Base-by-base conservation (phyloP, 306 rosid species). In the Corylus heterophylla region DNA sequence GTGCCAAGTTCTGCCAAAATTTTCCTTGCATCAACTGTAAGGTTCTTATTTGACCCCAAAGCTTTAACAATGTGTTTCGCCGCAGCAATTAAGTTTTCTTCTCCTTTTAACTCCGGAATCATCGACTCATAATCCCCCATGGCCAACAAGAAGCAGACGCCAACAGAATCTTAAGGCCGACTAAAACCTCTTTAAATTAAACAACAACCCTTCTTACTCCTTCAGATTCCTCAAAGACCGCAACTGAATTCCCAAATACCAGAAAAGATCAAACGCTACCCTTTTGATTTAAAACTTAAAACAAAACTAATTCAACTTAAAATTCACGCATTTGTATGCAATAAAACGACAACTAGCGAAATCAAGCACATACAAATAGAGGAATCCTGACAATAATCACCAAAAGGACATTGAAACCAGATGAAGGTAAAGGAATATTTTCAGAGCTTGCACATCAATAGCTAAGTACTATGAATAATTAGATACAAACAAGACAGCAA, bases 1-100 rank as follows among this genome's bases (percentile, higher is more conserved):
- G 86, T 8, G 35, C 95, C 93, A 77, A 94, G 97, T 86, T 91
- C 91, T 31, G 90, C 89, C 77, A 94, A 75, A 86, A 91, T 78
- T 71, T 82, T 88, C 86, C 90, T 92, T 47, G 89, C 87, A 82
- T 87, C 89, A 39, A 54, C 81, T 3, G 97, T 86, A 45, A 94
- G 91, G 47, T 80, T 85, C 88, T 86, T 92, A 50, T 81, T 88
- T 14, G 97, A 92, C 48, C 92, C 91, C 62, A 94, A 76, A 7
- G 89, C 93, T 79, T 76, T 88, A 48, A 90, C 90, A 76, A 94
- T 89, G 74, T 84, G 86, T 73, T 85, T 86, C 3, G 91, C 94
- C 7, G 97, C 87, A 78, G 94, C 93, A 86, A 94, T 88, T 17
- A 94, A 79, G 63, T 81, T 87, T 69, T 89, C 88, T 74, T 91